Evolutionary conservation across 2,329 filamentous ascomycete species (phyloP), one percentile per base, ranked within the genome.

Genomic region (Sphaerostilbella broomeana): DNA sequence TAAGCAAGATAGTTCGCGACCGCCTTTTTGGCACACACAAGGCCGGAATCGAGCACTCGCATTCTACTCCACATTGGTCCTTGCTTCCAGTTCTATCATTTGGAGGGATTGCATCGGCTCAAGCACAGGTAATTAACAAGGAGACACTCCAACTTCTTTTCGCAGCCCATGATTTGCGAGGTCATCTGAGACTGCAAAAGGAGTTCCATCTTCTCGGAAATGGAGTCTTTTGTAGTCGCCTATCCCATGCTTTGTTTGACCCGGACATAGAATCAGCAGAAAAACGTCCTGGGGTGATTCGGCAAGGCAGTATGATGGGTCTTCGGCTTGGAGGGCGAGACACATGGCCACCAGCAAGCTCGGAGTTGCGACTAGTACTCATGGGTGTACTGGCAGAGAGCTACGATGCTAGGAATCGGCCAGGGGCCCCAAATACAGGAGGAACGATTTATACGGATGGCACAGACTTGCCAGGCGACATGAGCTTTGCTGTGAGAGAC

Each of bases 271-370:
- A 85, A 50, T 84, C 82, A 18, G 84, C 87, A 3, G 86, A 94
- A 56, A 73, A 84, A 29, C 76, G 77, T 35, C 67, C 75, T 13
- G 86, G 86, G 3, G 70, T 81, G 21, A 77, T 84, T 30, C 74
- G 80, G 7, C 76, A 76, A 31, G 81, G 85, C 34, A 75, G 80
- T 42, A 67, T 77, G 11, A 90, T 94, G 70, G 90, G 92, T 1
- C 69, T 97, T 27, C 82, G 88, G 27, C 69, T 97, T 1, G 84
- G 84, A n/a, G 78, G 77, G 2, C 77, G 87, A 51, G 79, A 86
- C 40, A 86, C 73, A 21, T 97, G 92, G 92, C 92, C 92, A 18
- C 92, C 92, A 4, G 88, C 88, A 17, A 94, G 86, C 58, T 95
- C 89, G 1, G 92, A 97, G 58, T 66, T 98, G n/a, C 79, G 88